Conservation (phyloP, 768 basidiomycete species). For the Suillus subalutaceus region DNA sequence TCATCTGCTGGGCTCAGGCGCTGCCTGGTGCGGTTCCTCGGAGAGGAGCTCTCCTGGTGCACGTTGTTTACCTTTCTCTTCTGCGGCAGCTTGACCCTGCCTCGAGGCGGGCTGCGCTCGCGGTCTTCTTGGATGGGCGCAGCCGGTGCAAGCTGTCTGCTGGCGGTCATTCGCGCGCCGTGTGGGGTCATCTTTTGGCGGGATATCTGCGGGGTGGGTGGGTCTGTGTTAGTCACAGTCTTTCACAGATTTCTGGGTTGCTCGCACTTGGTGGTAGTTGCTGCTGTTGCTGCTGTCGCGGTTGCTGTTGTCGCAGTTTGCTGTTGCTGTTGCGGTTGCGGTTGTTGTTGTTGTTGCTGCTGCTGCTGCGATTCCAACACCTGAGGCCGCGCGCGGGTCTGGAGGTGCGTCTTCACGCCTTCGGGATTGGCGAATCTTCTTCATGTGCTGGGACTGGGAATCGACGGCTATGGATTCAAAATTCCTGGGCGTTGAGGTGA, state of each 20-base stretch:
- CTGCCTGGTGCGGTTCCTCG: neutral
- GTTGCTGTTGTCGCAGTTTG: neutral
- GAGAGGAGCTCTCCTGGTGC: neutral
- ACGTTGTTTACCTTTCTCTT: slow-evolving; percentile 2
- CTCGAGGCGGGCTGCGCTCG: neutral
- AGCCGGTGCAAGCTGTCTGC: neutral
- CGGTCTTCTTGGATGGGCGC: neutral
- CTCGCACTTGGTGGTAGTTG: neutral
- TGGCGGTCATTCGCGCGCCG: neutral
- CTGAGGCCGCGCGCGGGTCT: neutral
- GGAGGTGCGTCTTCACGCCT: slow-evolving; percentile 1
- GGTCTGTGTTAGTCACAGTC: neutral
- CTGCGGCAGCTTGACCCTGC: neutral
- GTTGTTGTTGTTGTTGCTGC: neutral
- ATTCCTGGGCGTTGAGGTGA: neutral
- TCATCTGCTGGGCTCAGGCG: neutral
- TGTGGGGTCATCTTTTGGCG: neutral
- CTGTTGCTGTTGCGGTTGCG: neutral
- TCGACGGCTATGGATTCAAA: neutral
- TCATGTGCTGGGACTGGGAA: neutral
- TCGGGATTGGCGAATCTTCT: neutral
- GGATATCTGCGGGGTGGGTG: neutral
- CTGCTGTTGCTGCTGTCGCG: neutral
- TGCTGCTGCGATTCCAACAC: neutral
- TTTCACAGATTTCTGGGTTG: neutral